phyloP scores from a whole-genome alignment of 1,284 basidiomycete genomes.

The Leccinum griseonigrum region DNA sequence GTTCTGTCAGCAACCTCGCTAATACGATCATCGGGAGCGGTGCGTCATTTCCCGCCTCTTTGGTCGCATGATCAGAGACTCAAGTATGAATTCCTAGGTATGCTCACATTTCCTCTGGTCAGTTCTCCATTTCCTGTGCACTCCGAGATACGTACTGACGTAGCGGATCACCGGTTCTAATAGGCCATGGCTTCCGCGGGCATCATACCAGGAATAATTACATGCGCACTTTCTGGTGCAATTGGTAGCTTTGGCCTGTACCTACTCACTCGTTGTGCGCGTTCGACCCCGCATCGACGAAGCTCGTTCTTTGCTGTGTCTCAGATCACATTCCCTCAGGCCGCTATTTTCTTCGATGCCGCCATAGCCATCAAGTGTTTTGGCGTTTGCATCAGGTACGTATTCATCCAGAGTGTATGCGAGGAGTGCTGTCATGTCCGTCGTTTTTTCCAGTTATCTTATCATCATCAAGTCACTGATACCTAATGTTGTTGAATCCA shows the following conservation, averaged over 20 bases:
- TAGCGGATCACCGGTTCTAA: slow-evolving; percentile 12
- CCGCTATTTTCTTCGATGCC: slow-evolving; percentile 84
- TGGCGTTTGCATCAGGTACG: slow-evolving; percentile 90
- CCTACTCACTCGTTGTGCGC: slow-evolving; percentile 84
- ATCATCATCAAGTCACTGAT: slow-evolving; percentile 95
- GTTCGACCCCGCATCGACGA: slow-evolving; percentile 69
- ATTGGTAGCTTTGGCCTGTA: slow-evolving; percentile 88
- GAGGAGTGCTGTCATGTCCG: neutral
- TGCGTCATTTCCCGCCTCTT: slow-evolving; percentile 36
- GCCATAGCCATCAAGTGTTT: slow-evolving; percentile 98
- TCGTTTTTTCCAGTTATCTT: slow-evolving; percentile 59
- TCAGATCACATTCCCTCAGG: slow-evolving; percentile 81
- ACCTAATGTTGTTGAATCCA: slow-evolving; percentile 87
- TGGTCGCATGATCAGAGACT: slow-evolving; percentile 1
- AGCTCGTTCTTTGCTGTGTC: slow-evolving; percentile 89
- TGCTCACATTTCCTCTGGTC: slow-evolving; percentile 82
- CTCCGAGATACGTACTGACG: neutral
- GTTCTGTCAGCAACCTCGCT: slow-evolving; percentile 72
- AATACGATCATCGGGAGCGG: slow-evolving; percentile 92
- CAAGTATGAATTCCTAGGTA: slow-evolving; percentile 45
- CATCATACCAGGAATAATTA: slow-evolving; percentile 82
- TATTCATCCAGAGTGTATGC: neutral
- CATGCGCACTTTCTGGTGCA: slow-evolving; percentile 83
- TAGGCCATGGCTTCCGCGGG: slow-evolving; percentile 85
- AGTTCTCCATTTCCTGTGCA: slow-evolving; percentile 19